Conservation (phyloP, 2,329 filamentous ascomycete species). For the Xylariomycetidae sp. region DNA sequence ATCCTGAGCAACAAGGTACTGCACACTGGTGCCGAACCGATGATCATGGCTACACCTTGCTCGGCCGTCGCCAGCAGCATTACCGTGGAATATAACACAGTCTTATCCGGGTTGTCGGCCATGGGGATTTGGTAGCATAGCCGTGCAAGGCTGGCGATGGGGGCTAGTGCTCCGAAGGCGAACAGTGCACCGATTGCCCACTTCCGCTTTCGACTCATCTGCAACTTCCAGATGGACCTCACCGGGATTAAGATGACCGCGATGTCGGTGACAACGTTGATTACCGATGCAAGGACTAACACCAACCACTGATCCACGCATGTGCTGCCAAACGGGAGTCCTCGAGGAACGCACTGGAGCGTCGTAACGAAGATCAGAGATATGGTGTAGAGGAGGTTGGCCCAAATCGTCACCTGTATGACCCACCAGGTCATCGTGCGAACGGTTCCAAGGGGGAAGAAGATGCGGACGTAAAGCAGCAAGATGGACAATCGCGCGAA, state of each 20-base stretch:
- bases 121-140: constrained; percentile 17
- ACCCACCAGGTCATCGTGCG: constrained; percentile 18
- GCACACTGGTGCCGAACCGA: constrained; percentile 16
- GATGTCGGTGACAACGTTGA: constrained; percentile 23
- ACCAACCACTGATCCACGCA: constrained; percentile 19
- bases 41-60: constrained; percentile 18
- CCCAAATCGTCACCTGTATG: constrained; percentile 16
- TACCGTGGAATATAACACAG: constrained; percentile 18
- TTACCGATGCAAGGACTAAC: constrained; percentile 16
- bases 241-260: constrained; percentile 23
- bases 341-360: constrained; percentile 16
- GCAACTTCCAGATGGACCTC: constrained; percentile 22
- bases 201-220: constrained; percentile 22
- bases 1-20: neutral
- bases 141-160: constrained; percentile 18
- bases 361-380: constrained; percentile 17
- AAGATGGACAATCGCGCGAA: constrained; percentile 20
- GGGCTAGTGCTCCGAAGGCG: constrained; percentile 23
- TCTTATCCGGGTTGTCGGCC: constrained; percentile 13
- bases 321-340: constrained; percentile 15
- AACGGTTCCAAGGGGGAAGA: constrained; percentile 12
- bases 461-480: constrained; percentile 17
- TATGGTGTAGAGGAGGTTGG: constrained; percentile 19
- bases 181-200: constrained; percentile 24
- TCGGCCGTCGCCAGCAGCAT: constrained; percentile 17